Evolutionary conservation across 2,329 filamentous ascomycete genomes (phyloP).

Genomic region (Alternaria metachromatica): DNA sequence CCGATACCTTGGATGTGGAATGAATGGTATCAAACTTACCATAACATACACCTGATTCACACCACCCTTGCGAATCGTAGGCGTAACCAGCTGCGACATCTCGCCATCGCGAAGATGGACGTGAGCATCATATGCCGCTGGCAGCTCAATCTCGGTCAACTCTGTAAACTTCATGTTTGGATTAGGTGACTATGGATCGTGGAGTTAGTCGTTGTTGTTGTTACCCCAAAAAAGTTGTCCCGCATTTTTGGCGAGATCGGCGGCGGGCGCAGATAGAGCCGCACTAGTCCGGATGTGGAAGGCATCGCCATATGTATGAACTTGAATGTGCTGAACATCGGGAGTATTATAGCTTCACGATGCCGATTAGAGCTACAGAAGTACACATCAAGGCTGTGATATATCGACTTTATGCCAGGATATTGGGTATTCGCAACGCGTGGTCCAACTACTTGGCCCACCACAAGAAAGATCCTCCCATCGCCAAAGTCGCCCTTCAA

Average conservation of each 20-base stretch:
- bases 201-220: not conserved
- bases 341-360: accelerated
- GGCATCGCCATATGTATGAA: not conserved
- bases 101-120: slow-evolving; percentile 61
- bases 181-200: not conserved
- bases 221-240: not conserved
- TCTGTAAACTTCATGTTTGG: slow-evolving; percentile 49
- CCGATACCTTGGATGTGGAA: not conserved
- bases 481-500: not conserved
- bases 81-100: slow-evolving; percentile 60
- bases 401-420: accelerated
- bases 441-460: not conserved
- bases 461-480: not conserved
- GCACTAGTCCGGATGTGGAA: not conserved
- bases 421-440: not conserved
- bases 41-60: slow-evolving; percentile 63
- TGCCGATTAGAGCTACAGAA: too few relatives aligned
- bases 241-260: slow-evolving; percentile 1
- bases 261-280: not conserved
- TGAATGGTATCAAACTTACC: slow-evolving; percentile 41
- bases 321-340: too few relatives aligned
- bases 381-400: accelerated
- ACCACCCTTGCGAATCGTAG: slow-evolving; percentile 59
- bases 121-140: slow-evolving; percentile 59
- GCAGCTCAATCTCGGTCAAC: slow-evolving; percentile 53